phyloP scores from a whole-genome alignment of 805 yeast species.

The Candida awuae region DNA sequence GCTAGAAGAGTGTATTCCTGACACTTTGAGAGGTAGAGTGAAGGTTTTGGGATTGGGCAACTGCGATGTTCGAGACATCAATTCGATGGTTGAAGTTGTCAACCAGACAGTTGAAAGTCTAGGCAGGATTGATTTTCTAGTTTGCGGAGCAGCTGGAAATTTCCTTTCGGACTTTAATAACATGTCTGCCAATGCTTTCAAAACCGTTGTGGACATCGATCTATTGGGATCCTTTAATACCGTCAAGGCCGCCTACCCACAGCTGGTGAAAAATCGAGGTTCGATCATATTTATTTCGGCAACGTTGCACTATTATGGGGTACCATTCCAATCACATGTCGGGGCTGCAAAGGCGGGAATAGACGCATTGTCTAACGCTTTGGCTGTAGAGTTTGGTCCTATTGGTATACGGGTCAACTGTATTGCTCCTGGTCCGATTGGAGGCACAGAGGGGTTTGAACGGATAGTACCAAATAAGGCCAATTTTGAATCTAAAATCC shows the following conservation, averaged over 20 bases:
- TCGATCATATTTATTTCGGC: conserved; percentile 74
- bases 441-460: conserved; percentile 75
- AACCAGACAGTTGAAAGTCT: conserved; percentile 53
- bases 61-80: conserved; percentile 70
- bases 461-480: conserved; percentile 45
- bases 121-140: conserved; percentile 78
- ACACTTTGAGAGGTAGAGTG: conserved; percentile 16
- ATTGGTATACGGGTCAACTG: conserved; percentile 76
- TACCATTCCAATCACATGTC: conserved; percentile 84
- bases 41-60: conserved; percentile 64
- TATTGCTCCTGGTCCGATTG: conserved; percentile 90
- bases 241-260: conserved; percentile 67
- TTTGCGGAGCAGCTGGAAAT: conserved; percentile 96
- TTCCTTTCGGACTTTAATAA: conserved; percentile 74
- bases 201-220: conserved; percentile 80
- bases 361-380: conserved; percentile 74
- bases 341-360: conserved; percentile 95
- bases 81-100: conserved; percentile 56
- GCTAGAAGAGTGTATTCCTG: conserved; percentile 40
- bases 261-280: conserved; percentile 62
- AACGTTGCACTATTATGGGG: conserved; percentile 82
- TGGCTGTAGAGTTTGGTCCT: conserved; percentile 91
- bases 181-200: conserved; percentile 79
- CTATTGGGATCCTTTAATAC: conserved; percentile 85
- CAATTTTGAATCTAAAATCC: conserved; percentile 41